These are phyloP conservation scores for Rugonectria rugulosa DNA, from an alignment of 2,329 filamentous ascomycete genomes.

Conservation along the genomic window DNA sequence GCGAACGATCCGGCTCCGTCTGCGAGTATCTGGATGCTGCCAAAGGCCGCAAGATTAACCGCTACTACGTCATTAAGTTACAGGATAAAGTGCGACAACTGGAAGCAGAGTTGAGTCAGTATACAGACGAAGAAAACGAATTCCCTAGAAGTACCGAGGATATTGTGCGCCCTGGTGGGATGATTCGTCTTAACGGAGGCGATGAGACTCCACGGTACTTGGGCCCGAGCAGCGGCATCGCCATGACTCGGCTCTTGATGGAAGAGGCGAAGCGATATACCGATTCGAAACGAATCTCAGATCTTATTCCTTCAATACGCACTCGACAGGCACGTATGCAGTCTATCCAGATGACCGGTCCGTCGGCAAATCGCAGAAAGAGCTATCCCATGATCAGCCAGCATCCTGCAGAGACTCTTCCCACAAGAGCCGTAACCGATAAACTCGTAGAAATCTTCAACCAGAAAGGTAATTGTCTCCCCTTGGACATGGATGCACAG, in stretches of 20 bases:
- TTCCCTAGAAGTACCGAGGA: conserved; percentile 78
- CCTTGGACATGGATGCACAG: not conserved
- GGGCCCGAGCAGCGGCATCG: conserved; percentile 93
- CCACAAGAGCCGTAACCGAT: conserved; percentile 76
- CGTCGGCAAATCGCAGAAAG: conserved; percentile 72
- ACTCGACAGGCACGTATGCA: conserved; percentile 64
- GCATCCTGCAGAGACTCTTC: conserved; percentile 78
- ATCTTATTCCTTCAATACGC: conserved; percentile 81
- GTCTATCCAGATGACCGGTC: conserved; percentile 62
- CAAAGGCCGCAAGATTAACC: conserved; percentile 84
- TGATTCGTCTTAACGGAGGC: conserved; percentile 83
- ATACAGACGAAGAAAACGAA: conserved; percentile 78
- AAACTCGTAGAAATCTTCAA: conserved; percentile 85
- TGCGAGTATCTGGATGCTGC: conserved; percentile 97
- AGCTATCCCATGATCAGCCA: conserved; percentile 91
- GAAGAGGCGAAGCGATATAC: conserved; percentile 95
- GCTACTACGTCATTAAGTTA: conserved; percentile 90
- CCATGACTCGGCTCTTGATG: conserved; percentile 94
- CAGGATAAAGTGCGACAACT: conserved; percentile 85
- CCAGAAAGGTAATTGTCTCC: conserved; percentile 70
- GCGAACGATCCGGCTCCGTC: conserved; percentile 86
- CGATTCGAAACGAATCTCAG: conserved; percentile 87
- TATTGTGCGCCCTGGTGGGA: conserved; percentile 84
- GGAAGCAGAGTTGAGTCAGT: conserved; percentile 80
- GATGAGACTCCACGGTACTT: conserved; percentile 89